A percentile compares a stretch with the other conserved stretches of the same genome.
Conservation (phyloP, 2,329 filamentous ascomycete species). For the Rutstroemia sp. region DNA sequence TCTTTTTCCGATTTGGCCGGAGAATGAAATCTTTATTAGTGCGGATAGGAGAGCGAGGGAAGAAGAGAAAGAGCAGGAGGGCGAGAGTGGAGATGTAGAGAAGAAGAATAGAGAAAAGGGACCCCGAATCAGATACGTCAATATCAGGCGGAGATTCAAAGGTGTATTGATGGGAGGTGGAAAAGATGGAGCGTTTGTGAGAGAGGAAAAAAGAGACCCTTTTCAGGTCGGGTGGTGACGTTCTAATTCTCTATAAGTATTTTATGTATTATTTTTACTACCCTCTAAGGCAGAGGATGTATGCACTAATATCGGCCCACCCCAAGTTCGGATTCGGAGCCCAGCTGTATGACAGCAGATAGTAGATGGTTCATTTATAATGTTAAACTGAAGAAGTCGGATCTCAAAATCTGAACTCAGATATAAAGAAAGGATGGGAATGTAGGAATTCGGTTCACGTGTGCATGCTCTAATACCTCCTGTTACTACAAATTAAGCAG, state of each 20-base stretch:
- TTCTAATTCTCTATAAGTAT: too few relatives aligned
- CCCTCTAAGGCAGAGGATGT: too few relatives aligned
- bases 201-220: not conserved
- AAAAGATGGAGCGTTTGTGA: not conserved
- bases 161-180: not conserved
- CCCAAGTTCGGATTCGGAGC: constrained; percentile 14
- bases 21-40: not conserved
- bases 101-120: not conserved
- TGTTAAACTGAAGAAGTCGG: too few relatives aligned
- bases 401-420: too few relatives aligned
- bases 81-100: not conserved
- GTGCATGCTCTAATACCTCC: too few relatives aligned
- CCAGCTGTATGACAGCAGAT: too few relatives aligned
- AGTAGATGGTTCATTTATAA: too few relatives aligned
- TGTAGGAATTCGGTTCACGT: too few relatives aligned
- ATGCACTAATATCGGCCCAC: too few relatives aligned
- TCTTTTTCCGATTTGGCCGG: not conserved
- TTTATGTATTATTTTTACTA: too few relatives aligned
- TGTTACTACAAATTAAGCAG: too few relatives aligned
- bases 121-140: not conserved
- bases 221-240: not conserved
- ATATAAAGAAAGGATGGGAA: too few relatives aligned
- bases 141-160: not conserved
- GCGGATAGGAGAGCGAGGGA: not conserved
- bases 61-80: not conserved